Percentiles rank a stretch among this genome's conserved stretches.
phyloP scores from a whole-genome alignment of 352 stramenopile species.

The Globisporangium spinosum region DNA sequence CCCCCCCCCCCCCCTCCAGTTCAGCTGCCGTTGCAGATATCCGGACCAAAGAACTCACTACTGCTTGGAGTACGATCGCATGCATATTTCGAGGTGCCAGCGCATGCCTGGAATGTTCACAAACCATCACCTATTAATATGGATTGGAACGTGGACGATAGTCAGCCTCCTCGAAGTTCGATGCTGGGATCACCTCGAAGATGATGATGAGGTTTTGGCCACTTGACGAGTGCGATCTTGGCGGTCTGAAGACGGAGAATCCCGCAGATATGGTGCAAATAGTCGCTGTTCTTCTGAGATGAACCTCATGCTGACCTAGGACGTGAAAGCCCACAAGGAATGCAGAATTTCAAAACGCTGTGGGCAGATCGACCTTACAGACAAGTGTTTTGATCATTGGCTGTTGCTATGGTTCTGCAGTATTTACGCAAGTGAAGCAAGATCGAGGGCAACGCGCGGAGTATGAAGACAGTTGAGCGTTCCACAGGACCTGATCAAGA shows the following conservation, averaged over 20 bases:
- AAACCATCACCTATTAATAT: neutral
- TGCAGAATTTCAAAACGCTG: neutral
- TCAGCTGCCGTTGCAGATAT: slow-evolving; percentile 2
- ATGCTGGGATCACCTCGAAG: neutral
- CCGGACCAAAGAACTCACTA: neutral
- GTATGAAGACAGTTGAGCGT: neutral
- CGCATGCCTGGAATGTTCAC: neutral
- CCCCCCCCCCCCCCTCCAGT: too few relatives aligned
- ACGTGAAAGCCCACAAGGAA: neutral
- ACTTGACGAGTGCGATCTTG: neutral
- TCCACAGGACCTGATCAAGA: neutral
- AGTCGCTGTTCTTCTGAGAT: neutral
- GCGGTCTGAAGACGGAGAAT: neutral
- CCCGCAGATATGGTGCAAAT: neutral
- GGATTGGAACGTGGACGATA: neutral
- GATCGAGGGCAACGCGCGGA: neutral
- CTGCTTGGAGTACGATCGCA: neutral
- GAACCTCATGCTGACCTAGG: neutral
- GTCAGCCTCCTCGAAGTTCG: neutral
- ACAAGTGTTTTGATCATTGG: too few relatives aligned
- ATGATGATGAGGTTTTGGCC: neutral
- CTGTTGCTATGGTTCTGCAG: too few relatives aligned
- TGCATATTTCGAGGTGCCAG: neutral
- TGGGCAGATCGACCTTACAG: too few relatives aligned
- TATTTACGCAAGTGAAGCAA: neutral